Evolutionary conservation across 2,329 filamentous ascomycete genomes (phyloP).

Genomic region (Dactylellina sp.): DNA sequence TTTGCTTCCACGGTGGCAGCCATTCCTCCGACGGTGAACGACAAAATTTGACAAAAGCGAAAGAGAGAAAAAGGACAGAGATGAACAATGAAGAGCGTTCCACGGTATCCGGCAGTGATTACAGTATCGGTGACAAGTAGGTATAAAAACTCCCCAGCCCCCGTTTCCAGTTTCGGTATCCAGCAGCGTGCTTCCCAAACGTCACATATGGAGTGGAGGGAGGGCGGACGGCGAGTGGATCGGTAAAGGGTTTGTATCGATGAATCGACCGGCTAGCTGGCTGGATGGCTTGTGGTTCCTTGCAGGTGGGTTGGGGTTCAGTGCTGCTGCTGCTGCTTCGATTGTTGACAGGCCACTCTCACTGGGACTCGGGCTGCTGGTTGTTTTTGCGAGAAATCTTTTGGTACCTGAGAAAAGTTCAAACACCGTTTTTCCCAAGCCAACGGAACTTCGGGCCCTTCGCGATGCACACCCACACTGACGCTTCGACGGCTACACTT

Average conservation of each 20-base stretch:
- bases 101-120: slow-evolving; percentile 2
- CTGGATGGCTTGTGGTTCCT: slow-evolving; percentile 44
- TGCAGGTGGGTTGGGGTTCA: slow-evolving; percentile 31
- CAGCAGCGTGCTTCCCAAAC: neutral
- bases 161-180: slow-evolving; percentile 13
- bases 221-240: too few species aligned
- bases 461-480: too few species aligned
- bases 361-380: slow-evolving; percentile 13
- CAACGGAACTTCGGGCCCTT: slow-evolving; percentile 8
- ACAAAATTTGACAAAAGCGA: slow-evolving; percentile 29
- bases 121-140: slow-evolving; percentile 6
- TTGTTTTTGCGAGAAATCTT: slow-evolving; percentile 48
- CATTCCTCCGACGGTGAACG: slow-evolving; percentile 50
- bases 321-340: slow-evolving; percentile 16
- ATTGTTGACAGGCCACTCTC: slow-evolving; percentile 30
- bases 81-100: neutral
- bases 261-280: slow-evolving; percentile 14
- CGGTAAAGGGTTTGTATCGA: neutral
- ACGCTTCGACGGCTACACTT: neutral
- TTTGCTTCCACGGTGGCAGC: slow-evolving; percentile 54
- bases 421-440: slow-evolving; percentile 26
- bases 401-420: slow-evolving; percentile 45
- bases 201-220: slow-evolving; percentile 20
- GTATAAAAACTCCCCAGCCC: slow-evolving; percentile 21
- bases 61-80: slow-evolving; percentile 6